These are phyloP conservation scores for Dactylellina drechsleri DNA, from an alignment of 2,329 filamentous ascomycete species.

Conservation along the genomic window DNA sequence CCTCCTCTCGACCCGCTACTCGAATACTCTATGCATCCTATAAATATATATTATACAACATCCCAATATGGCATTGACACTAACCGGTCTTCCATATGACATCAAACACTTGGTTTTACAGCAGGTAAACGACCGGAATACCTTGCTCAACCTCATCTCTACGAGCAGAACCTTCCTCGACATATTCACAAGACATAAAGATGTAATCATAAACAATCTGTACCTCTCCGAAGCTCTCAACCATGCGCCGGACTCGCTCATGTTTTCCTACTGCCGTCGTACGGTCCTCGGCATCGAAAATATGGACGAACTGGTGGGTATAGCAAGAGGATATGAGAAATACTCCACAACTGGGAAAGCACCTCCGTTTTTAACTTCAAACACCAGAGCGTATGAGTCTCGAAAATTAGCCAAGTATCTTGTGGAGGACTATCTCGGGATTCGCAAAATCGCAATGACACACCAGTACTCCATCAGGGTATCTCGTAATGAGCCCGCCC, in stretches of 20 bases:
- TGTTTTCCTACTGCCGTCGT: constrained; percentile 37
- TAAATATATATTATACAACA: not conserved
- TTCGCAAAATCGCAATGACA: constrained; percentile 36
- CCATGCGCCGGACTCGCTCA: constrained; percentile 24
- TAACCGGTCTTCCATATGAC: constrained; percentile 37
- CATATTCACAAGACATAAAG: constrained; percentile 24
- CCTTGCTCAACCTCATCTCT: constrained; percentile 15
- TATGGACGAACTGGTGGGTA: constrained; percentile 5
- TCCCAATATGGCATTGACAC: constrained; percentile 19
- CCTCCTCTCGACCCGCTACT: not conserved
- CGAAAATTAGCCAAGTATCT: constrained; percentile 13
- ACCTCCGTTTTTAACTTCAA: not conserved
- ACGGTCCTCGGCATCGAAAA: not conserved
- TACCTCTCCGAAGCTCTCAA: constrained; percentile 35
- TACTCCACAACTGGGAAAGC: constrained; percentile 6
- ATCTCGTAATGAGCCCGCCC: constrained; percentile 11
- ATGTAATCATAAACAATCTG: constrained; percentile 23
- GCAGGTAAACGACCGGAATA: constrained; percentile 20
- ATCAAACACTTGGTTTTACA: constrained; percentile 34
- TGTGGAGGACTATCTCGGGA: constrained; percentile 35
- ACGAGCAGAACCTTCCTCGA: constrained; percentile 24
- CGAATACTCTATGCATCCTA: too few relatives aligned
- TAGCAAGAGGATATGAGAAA: constrained; percentile 8
- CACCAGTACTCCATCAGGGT: constrained; percentile 19
- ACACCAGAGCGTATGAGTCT: constrained; percentile 4